Evolutionary conservation across 2,329 filamentous ascomycete genomes (phyloP).

Genomic region (Exophiala mesophila): DNA sequence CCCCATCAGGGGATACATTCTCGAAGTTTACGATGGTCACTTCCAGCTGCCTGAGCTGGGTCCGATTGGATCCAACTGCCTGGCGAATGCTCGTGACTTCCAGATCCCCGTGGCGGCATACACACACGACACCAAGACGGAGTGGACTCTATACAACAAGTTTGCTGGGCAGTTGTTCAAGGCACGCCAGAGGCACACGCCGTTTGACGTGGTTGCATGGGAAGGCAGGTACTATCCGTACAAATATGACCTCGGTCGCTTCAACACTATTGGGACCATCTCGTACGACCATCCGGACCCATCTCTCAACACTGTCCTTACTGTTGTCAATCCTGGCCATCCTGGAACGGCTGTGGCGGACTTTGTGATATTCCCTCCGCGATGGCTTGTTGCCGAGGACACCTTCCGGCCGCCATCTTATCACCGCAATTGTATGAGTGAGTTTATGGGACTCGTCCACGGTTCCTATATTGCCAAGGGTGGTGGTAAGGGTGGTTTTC

Average conservation of each 20-base stretch:
- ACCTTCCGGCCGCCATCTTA: constrained; percentile 60
- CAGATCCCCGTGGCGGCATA: constrained; percentile 66
- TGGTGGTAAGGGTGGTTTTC: constrained; percentile 52
- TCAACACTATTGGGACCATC: constrained; percentile 67
- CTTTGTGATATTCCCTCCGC: constrained; percentile 60
- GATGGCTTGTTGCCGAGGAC: constrained; percentile 59
- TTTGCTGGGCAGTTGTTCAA: constrained; percentile 63
- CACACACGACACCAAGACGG: constrained; percentile 47
- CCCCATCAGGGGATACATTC: constrained; percentile 66
- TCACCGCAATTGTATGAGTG: constrained; percentile 60
- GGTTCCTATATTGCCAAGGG: constrained; percentile 58
- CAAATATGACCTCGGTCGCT: constrained; percentile 75
- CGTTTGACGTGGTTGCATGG: constrained; percentile 76
- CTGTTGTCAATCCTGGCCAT: constrained; percentile 44
- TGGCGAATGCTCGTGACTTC: constrained; percentile 71
- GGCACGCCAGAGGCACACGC: constrained; percentile 62
- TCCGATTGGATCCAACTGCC: constrained; percentile 65
- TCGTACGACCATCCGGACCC: constrained; percentile 75
- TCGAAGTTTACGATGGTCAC: constrained; percentile 68
- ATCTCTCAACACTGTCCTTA: constrained; percentile 64
- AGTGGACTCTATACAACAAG: constrained; percentile 56
- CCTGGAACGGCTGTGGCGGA: constrained; percentile 51
- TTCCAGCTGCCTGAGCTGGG: constrained; percentile 67
- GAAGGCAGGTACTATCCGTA: constrained; percentile 74
- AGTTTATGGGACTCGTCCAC: constrained; percentile 61